Percentiles rank a stretch among this genome's conserved stretches.
Evolutionary conservation across 257 asterid genomes (phyloP).

Genomic region (Vinca minor): DNA sequence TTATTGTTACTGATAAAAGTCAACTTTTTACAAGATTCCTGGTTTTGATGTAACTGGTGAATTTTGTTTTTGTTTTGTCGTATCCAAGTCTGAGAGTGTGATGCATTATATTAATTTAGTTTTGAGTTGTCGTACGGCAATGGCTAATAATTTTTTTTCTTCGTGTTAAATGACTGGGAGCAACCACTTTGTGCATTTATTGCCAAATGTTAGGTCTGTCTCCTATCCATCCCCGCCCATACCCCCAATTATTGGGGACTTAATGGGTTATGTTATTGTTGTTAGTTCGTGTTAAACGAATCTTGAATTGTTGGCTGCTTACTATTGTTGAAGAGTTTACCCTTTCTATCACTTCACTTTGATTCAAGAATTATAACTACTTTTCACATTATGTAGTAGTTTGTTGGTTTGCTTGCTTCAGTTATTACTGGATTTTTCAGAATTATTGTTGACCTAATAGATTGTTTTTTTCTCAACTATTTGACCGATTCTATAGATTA

Average conservation of each 20-base stretch:
- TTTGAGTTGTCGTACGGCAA: neutral
- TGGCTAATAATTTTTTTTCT: neutral
- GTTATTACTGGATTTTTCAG: conserved; percentile 1
- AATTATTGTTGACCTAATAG: neutral
- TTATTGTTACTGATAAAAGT: neutral
- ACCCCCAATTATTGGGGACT: too few relatives aligned
- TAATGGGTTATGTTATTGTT: too few relatives aligned
- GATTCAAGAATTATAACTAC: neutral
- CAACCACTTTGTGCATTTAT: too few relatives aligned
- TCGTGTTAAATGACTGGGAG: too few relatives aligned
- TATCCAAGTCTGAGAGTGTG: neutral
- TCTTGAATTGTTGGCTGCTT: too few relatives aligned
- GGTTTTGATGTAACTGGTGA: conserved; percentile 3
- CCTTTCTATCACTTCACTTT: neutral
- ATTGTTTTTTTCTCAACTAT: conserved; percentile 5
- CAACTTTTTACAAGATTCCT: neutral
- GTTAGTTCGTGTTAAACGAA: too few relatives aligned
- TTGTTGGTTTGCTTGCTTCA: neutral
- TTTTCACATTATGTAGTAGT: neutral
- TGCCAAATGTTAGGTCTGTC: too few relatives aligned
- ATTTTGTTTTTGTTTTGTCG: too few relatives aligned
- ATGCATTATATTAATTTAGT: neutral
- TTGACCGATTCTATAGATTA: conserved; percentile 46
- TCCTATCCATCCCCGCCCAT: too few relatives aligned
- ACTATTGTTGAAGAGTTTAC: too few relatives aligned